phyloP scores from a whole-genome alignment of 1,284 basidiomycete genomes.

The Taiwanofungus camphoratus region DNA sequence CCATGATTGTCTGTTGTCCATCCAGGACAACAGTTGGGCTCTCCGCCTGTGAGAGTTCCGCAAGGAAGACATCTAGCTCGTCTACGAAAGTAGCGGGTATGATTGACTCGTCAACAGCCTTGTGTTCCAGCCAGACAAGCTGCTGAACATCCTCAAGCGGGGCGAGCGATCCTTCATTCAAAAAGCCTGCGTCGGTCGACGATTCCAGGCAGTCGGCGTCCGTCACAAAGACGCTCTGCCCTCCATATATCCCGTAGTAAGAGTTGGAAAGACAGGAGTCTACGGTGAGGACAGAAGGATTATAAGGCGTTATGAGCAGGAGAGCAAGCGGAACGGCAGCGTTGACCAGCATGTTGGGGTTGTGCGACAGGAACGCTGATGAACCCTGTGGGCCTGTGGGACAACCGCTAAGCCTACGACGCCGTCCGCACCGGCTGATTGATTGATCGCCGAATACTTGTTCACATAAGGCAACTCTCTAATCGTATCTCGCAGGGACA shows the following conservation, averaged over 20 bases:
- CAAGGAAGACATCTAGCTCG: slow-evolving; percentile 30
- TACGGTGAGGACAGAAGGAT: slow-evolving; percentile 14
- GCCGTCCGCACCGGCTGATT: too few relatives aligned
- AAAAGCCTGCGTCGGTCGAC: slow-evolving; percentile 13
- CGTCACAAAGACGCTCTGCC: slow-evolving; percentile 44
- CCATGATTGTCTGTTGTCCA: slow-evolving; percentile 26
- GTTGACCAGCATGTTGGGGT: slow-evolving; percentile 13
- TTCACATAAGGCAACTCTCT: too few relatives aligned
- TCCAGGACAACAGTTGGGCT: slow-evolving; percentile 13
- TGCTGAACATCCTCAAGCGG: slow-evolving; percentile 23
- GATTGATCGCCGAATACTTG: too few relatives aligned
- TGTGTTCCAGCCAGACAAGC: slow-evolving; percentile 59
- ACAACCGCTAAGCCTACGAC: too few relatives aligned
- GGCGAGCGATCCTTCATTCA: slow-evolving; percentile 10
- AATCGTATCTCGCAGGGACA: too few relatives aligned
- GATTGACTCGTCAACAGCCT: slow-evolving; percentile 38
- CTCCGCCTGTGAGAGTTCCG: slow-evolving; percentile 16
- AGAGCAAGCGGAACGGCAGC: slow-evolving; percentile 16
- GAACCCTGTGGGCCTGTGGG: too few relatives aligned
- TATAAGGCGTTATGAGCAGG: slow-evolving; percentile 22
- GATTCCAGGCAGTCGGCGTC: slow-evolving; percentile 26
- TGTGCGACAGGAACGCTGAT: too few relatives aligned
- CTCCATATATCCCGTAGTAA: slow-evolving; percentile 50
- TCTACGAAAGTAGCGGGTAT: slow-evolving; percentile 12
- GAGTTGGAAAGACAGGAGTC: slow-evolving; percentile 40